These are phyloP conservation scores for Fusarium concolor DNA, from an alignment of 2,329 filamentous ascomycete genomes.

Conservation along the genomic window DNA sequence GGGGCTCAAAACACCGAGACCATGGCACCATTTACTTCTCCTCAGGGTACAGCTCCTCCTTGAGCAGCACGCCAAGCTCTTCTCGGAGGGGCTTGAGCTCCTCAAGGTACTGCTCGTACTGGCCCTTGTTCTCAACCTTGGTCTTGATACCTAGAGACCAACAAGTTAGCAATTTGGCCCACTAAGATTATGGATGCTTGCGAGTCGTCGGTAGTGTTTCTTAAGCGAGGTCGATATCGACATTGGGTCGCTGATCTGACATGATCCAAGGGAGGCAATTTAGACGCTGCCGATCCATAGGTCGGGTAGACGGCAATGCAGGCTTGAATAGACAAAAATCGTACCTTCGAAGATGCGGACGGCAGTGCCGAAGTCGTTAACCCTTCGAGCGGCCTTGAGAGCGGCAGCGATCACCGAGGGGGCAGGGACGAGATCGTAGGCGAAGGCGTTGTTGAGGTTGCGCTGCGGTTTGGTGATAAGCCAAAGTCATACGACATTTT, in stretches of 20 bases:
- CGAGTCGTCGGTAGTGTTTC: not conserved
- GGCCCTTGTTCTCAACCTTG: conserved; percentile 98
- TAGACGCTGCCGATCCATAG: conserved; percentile 15
- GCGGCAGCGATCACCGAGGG: conserved; percentile 91
- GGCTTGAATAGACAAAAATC: conserved; percentile 47
- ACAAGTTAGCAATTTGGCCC: conserved; percentile 31
- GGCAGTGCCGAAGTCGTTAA: conserved; percentile 98
- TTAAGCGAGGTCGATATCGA: not conserved
- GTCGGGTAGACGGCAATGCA: conserved; percentile 22
- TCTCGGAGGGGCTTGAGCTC: conserved; percentile 93
- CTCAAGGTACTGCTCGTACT: conserved; percentile 96
- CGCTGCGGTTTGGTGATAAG: conserved; percentile 62
- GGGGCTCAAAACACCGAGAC: conserved; percentile 37
- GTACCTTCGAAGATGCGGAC: conserved; percentile 98
- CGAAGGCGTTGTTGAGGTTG: conserved; percentile 99
- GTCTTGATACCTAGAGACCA: conserved; percentile 85
- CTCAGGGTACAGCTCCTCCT: conserved; percentile 91
- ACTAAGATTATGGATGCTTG: conserved; percentile 3
- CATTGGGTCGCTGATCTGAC: conserved; percentile 22
- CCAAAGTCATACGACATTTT: conserved; percentile 49
- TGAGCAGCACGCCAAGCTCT: conserved; percentile 90
- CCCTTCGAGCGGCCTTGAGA: conserved; percentile 90
- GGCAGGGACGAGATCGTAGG: conserved; percentile 98
- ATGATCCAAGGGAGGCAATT: conserved; percentile 6
- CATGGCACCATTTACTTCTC: conserved; percentile 55